A percentile compares a stretch with the other conserved stretches of the same genome.
phyloP scores from a whole-genome alignment of 129 eudicot species.

The Mikania micrantha region DNA sequence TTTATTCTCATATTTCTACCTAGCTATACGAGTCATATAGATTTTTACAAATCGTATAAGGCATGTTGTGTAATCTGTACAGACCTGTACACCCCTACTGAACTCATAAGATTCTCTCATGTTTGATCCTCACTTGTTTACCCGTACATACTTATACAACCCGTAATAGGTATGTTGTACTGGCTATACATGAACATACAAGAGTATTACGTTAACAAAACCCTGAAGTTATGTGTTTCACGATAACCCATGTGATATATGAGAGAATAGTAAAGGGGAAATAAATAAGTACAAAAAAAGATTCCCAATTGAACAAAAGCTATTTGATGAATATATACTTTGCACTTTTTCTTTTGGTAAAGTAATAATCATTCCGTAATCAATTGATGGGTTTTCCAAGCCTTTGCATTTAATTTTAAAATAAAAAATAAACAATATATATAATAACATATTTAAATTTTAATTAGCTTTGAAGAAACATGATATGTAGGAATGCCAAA shows the following conservation, averaged over 20 bases:
- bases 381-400: constrained; percentile 10
- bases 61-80: too few species aligned
- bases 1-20: too few species aligned
- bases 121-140: too few species aligned
- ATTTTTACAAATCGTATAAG: too few species aligned
- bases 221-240: not conserved
- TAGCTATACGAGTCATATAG: too few species aligned
- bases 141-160: too few species aligned
- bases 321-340: constrained; percentile 19
- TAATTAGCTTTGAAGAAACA: not conserved
- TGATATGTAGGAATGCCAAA: too few species aligned
- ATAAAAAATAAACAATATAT: not conserved
- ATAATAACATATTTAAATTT: not conserved
- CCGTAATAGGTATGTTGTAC: too few species aligned
- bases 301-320: constrained; percentile 14
- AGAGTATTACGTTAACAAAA: too few species aligned
- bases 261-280: constrained; percentile 6
- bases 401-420: not conserved
- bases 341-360: constrained; percentile 33
- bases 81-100: too few species aligned
- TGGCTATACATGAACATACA: too few species aligned
- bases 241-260: not conserved
- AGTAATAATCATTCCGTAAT: constrained; percentile 34
- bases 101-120: too few species aligned
- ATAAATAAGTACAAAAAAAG: constrained; percentile 22